Evolutionary conservation across 208 protist species (phyloP).

Genomic region (Wallacemonas sp.): DNA sequence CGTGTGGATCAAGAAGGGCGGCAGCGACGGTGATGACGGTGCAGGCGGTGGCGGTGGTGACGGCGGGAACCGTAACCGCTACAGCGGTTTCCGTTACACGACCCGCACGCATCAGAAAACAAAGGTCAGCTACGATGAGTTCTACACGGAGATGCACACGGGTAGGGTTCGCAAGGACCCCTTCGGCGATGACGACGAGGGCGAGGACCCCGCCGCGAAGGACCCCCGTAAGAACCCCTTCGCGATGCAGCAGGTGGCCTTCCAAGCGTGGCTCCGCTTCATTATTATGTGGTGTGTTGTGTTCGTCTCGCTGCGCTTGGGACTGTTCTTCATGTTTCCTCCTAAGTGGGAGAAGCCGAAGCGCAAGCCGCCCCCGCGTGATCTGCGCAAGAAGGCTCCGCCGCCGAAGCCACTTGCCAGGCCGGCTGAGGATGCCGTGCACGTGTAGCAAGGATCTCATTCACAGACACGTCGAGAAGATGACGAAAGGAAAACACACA

Average conservation of each 20-base stretch:
- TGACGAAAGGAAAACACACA: too few relatives aligned
- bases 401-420: conserved; percentile 67
- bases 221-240: conserved; percentile 82
- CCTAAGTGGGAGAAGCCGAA: conserved; percentile 72
- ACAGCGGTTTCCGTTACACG: conserved; percentile 89
- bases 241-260: conserved; percentile 71
- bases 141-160: conserved; percentile 92
- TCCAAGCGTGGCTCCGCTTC: conserved; percentile 88
- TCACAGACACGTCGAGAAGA: too few relatives aligned
- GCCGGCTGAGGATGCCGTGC: conserved; percentile 7
- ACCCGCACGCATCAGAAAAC: conserved; percentile 75
- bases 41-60: conserved; percentile 33
- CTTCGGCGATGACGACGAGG: conserved; percentile 80
- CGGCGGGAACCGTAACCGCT: conserved; percentile 59
- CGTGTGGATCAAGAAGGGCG: conserved; percentile 76
- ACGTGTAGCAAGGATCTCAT: too few relatives aligned
- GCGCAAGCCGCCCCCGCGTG: conserved; percentile 69
- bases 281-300: conserved; percentile 84
- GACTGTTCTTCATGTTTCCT: conserved; percentile 80
- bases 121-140: conserved; percentile 89
- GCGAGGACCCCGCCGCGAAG: conserved; percentile 28
- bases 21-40: conserved; percentile 24
- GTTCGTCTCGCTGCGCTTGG: conserved; percentile 66
- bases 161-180: conserved; percentile 76
- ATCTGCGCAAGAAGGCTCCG: conserved; percentile 33